These are phyloP conservation scores for Arabidopsis hybrid DNA, from an alignment of 441 rosid genomes.

Conservation along the genomic window DNA sequence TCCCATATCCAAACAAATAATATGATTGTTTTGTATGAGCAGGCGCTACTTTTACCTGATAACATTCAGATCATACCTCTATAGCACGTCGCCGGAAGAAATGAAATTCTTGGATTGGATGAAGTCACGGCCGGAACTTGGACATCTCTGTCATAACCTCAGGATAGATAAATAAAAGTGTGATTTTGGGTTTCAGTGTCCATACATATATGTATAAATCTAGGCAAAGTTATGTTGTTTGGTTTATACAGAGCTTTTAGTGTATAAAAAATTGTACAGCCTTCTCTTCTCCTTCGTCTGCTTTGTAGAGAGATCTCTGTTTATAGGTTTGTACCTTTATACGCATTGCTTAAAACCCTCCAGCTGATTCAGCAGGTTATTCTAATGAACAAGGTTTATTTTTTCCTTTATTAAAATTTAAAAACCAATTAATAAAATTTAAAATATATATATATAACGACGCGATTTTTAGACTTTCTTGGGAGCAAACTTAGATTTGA, in stretches of 20 bases:
- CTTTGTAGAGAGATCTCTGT: conserved; percentile 38
- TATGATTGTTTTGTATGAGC: conserved; percentile 39
- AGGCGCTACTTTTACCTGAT: conserved; percentile 95
- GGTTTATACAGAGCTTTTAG: conserved; percentile 24
- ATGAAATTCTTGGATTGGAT: conserved; percentile 81
- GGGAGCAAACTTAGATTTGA: conserved; percentile 74
- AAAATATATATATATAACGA: background rate
- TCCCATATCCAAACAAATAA: background rate
- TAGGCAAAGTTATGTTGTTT: conserved; percentile 39
- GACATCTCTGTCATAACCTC: conserved; percentile 90
- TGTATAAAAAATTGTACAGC: conserved; percentile 40
- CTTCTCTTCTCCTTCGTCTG: conserved; percentile 31
- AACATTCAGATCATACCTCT: conserved; percentile 90
- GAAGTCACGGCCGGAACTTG: conserved; percentile 91
- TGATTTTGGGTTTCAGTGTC: conserved; percentile 14
- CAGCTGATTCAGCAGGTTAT: conserved; percentile 10
- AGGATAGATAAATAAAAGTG: conserved; percentile 73
- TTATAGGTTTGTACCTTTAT: background rate
- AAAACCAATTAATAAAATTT: conserved; percentile 13
- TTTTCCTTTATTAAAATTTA: conserved; percentile 7
- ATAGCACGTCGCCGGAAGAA: conserved; percentile 67
- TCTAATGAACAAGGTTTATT: conserved; percentile 17
- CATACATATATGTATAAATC: conserved; percentile 22
- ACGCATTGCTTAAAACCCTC: conserved; percentile 7
- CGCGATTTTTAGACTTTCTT: conserved; percentile 48